Evolutionary conservation across 257 asterid genomes (phyloP).

Genomic region (Rhazya stricta): DNA sequence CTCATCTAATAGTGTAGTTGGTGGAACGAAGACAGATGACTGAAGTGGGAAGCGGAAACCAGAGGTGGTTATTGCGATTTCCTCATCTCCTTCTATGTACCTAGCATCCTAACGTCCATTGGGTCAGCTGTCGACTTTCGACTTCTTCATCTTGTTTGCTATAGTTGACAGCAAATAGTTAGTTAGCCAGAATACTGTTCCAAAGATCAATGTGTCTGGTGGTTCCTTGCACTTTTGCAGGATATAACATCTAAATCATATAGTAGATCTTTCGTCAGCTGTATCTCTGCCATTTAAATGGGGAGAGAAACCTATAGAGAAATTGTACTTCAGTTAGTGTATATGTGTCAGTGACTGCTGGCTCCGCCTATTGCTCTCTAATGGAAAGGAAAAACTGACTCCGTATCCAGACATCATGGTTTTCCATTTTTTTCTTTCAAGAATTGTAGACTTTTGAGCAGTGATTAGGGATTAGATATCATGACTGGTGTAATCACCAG

Average conservation of each 20-base stretch:
- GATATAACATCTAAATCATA: not conserved
- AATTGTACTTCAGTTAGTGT: not conserved
- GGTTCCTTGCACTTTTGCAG: not conserved
- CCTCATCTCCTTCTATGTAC: not conserved
- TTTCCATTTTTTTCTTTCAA: not conserved
- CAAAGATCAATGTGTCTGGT: not conserved
- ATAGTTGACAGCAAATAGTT: not conserved
- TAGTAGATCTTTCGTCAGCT: not conserved
- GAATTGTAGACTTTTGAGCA: not conserved
- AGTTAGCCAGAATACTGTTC: not conserved
- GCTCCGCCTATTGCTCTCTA: not conserved
- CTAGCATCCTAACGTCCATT: constrained; percentile 1
- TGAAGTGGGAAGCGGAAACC: constrained; percentile 25
- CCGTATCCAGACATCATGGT: not conserved
- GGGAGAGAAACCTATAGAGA: not conserved
- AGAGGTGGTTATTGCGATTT: constrained; percentile 10
- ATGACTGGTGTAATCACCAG: not conserved
- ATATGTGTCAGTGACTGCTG: not conserved
- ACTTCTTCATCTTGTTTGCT: not conserved
- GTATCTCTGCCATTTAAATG: not conserved
- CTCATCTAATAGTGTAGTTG: constrained; percentile 69
- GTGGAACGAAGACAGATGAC: constrained; percentile 46
- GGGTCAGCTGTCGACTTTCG: not conserved
- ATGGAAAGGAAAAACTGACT: not conserved
- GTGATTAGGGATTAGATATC: not conserved